Conservation (phyloP, 2,329 filamentous ascomycete genomes). For the Arthroderma sp. region DNA sequence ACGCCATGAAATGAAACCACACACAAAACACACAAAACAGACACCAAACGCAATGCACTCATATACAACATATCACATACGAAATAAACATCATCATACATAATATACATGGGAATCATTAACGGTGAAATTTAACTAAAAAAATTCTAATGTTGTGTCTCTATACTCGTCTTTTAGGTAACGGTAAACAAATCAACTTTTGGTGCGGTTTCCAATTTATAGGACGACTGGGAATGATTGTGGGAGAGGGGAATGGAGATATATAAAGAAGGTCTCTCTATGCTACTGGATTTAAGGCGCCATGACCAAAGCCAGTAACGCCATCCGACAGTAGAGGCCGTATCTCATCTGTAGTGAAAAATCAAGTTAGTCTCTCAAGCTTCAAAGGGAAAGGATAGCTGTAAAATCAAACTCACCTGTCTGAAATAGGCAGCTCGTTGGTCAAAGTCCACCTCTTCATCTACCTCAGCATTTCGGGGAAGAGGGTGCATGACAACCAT, state of each 20-base stretch:
- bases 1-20: slow-evolving; percentile 8
- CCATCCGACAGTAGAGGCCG: slow-evolving; percentile 96
- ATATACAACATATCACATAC: slow-evolving; percentile 4
- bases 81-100: slow-evolving; percentile 3
- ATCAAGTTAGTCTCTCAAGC: not conserved
- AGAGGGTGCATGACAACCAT: slow-evolving; percentile 95
- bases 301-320: slow-evolving; percentile 87
- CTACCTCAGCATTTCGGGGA: slow-evolving; percentile 83
- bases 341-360: slow-evolving; percentile 65
- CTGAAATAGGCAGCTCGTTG: slow-evolving; percentile 94
- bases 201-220: too few relatives aligned
- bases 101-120: slow-evolving; percentile 7
- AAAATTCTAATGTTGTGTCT: too few relatives aligned
- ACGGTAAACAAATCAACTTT: too few relatives aligned
- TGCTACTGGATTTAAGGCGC: slow-evolving; percentile 27
- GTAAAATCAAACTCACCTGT: slow-evolving; percentile 59
- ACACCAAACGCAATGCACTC: slow-evolving; percentile 1
- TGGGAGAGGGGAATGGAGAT: too few relatives aligned
- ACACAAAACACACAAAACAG: slow-evolving; percentile 7
- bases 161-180: too few relatives aligned
- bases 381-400: slow-evolving; percentile 1
- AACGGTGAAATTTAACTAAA: not conserved
- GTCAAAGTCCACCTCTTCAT: slow-evolving; percentile 94
- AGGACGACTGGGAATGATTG: too few relatives aligned
- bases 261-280: too few relatives aligned